These are phyloP conservation scores for Paradendryphiella salina DNA, from an alignment of 2,329 filamentous ascomycete species.

Conservation along the genomic window DNA sequence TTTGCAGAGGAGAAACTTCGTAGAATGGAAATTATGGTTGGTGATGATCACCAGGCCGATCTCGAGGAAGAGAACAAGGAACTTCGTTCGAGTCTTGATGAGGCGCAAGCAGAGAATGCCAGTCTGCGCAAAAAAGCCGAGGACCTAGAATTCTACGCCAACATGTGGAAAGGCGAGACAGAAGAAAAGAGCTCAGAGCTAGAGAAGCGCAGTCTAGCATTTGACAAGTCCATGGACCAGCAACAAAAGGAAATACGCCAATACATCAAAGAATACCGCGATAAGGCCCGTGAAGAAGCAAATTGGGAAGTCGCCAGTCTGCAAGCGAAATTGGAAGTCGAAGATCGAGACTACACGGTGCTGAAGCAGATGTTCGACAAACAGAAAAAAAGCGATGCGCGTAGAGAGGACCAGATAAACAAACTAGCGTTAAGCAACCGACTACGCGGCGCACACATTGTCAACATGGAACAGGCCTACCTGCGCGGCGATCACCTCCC, in stretches of 20 bases:
- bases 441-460: not conserved
- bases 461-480: not conserved
- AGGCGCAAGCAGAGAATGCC: not conserved
- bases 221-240: not conserved
- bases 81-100: not conserved
- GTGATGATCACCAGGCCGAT: not conserved
- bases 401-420: not conserved
- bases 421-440: not conserved
- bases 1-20: not conserved
- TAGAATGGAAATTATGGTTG: not conserved
- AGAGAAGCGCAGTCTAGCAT: not conserved
- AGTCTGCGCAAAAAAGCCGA: not conserved
- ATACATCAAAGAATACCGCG: constrained; percentile 18
- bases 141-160: not conserved
- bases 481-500: not conserved
- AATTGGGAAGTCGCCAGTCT: constrained; percentile 9
- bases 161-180: constrained; percentile 5
- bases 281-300: constrained; percentile 7
- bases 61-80: constrained; percentile 2
- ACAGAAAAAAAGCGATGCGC: constrained; percentile 2
- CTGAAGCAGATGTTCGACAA: not conserved
- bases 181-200: constrained; percentile 1
- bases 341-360: constrained; percentile 3
- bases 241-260: constrained; percentile 3
- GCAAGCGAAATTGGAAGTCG: constrained; percentile 5